Percentiles rank a stretch among this genome's conserved stretches.
Conservation (phyloP, 2,329 filamentous ascomycete genomes). For the Colletotrichum coccodes region DNA sequence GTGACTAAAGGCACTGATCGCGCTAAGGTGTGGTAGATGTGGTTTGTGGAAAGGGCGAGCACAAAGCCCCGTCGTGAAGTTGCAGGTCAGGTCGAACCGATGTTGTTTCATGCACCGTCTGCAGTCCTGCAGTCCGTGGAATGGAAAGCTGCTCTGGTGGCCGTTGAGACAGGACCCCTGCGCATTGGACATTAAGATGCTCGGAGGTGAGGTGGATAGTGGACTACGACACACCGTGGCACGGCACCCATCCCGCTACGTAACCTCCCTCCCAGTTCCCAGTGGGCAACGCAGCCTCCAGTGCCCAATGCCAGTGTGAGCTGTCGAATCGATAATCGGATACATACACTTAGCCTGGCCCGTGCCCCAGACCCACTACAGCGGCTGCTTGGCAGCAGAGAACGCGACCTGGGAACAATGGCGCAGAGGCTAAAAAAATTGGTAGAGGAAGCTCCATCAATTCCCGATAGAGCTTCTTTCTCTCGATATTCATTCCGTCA, state of each 20-base stretch:
- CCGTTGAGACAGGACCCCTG: constrained; percentile 19
- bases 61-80: constrained; percentile 15
- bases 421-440: constrained; percentile 35
- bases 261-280: not conserved
- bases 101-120: constrained; percentile 29
- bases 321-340: constrained; percentile 10
- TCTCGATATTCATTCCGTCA: constrained; percentile 25
- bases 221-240: not conserved
- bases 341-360: constrained; percentile 12
- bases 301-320: not conserved
- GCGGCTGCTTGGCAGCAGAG: constrained; percentile 20
- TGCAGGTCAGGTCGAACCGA: not conserved
- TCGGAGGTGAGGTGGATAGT: not conserved
- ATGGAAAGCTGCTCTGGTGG: constrained; percentile 24
- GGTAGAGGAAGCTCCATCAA: constrained; percentile 34
- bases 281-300: not conserved
- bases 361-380: constrained; percentile 24
- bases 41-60: not conserved
- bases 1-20: not conserved
- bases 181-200: constrained; percentile 8
- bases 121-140: not conserved
- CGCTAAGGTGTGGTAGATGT: not conserved
- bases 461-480: constrained; percentile 33
- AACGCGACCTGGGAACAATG: constrained; percentile 30
- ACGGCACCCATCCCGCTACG: constrained; percentile 23